Evolutionary conservation across 345 rosid genomes (phyloP).

Genomic region (Populus ilicifolia): DNA sequence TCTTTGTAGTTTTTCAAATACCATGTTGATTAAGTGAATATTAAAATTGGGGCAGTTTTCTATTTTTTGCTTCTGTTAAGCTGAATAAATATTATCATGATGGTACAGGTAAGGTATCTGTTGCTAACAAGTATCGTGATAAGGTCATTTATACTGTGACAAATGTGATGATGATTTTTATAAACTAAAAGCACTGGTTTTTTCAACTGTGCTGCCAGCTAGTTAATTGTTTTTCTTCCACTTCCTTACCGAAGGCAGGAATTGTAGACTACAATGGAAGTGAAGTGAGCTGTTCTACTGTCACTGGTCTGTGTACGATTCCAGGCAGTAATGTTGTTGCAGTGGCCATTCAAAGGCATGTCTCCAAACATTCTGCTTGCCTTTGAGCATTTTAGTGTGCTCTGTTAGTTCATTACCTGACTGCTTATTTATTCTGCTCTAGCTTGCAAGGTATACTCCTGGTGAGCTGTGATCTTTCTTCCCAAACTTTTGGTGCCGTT

Average conservation of each 20-base stretch:
- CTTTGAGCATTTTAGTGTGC: neutral
- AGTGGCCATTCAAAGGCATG: conserved; percentile 73
- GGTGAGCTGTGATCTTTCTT: conserved; percentile 52
- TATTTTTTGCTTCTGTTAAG: neutral
- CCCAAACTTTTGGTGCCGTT: conserved; percentile 46
- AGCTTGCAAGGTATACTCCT: conserved; percentile 78
- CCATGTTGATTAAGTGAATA: neutral
- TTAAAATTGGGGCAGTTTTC: neutral
- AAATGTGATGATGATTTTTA: neutral
- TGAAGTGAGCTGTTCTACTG: conserved; percentile 45
- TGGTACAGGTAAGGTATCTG: neutral
- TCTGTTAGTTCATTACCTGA: conserved; percentile 14
- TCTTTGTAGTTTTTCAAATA: neutral
- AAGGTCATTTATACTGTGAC: neutral
- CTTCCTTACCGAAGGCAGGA: conserved; percentile 55
- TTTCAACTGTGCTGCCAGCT: neutral
- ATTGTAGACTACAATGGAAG: conserved; percentile 36
- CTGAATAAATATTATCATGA: neutral
- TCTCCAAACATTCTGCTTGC: neutral
- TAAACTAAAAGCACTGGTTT: neutral
- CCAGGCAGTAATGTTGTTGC: conserved; percentile 51
- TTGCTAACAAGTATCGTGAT: neutral
- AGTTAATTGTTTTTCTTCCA: conserved; percentile 4
- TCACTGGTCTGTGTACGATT: conserved; percentile 61
- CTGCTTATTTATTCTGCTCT: conserved; percentile 12